phyloP scores from a whole-genome alignment of 75 land plant genomes.

The Adiantum capillusveneris region DNA sequence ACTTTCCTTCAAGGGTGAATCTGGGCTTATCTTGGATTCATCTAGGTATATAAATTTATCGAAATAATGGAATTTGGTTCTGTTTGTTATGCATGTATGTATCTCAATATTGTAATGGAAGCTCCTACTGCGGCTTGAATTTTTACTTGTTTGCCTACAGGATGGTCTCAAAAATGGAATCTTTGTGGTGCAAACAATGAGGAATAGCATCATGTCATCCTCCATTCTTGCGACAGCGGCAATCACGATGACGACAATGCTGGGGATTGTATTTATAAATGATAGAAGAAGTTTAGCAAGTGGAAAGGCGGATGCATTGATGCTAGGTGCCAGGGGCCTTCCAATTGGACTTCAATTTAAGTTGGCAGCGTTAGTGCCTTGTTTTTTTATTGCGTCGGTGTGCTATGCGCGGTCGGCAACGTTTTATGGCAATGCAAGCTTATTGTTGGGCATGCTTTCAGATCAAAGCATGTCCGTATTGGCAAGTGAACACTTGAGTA shows the following conservation, averaged over 20 bases:
- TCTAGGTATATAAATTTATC: too few relatives aligned
- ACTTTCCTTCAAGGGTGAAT: too few relatives aligned
- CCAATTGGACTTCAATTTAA: not conserved
- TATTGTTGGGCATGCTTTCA: not conserved
- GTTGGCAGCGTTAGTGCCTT: not conserved
- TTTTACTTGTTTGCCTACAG: not conserved
- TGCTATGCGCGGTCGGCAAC: not conserved
- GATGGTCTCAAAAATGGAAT: not conserved
- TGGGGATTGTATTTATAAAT: not conserved
- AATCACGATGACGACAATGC: not conserved
- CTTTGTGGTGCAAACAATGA: conserved; percentile 1
- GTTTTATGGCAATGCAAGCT: not conserved
- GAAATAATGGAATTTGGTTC: too few relatives aligned
- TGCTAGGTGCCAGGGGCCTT: too few relatives aligned
- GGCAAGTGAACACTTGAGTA: not conserved
- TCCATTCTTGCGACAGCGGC: not conserved
- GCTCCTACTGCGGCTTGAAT: not conserved
- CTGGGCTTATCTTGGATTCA: too few relatives aligned
- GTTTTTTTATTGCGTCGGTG: not conserved
- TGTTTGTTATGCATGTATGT: too few relatives aligned
- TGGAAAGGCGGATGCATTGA: not conserved
- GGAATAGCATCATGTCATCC: not conserved
- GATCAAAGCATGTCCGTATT: not conserved
- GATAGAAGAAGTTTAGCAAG: not conserved
- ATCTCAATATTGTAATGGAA: too few relatives aligned